phyloP scores from a whole-genome alignment of 139 green algal genomes.

The Auxenochlorella pyrenoidosa region DNA sequence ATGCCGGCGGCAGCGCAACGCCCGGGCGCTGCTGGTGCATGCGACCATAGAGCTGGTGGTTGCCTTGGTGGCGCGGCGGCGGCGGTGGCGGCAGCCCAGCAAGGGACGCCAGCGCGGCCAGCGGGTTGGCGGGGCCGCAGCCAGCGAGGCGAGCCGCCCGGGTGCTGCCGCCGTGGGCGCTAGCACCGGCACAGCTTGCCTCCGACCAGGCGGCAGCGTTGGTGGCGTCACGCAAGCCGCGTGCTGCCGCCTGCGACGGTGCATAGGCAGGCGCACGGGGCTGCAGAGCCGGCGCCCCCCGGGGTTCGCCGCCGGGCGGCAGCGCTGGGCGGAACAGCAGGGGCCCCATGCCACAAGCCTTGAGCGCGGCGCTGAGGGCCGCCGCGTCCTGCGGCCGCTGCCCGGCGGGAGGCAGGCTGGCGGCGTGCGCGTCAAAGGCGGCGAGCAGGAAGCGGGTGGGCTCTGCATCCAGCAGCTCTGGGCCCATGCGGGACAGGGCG shows the following conservation, averaged over 20 bases:
- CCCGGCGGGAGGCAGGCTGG: background rate
- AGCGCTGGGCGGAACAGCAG: background rate
- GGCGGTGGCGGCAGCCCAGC: background rate
- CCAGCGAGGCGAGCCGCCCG: background rate
- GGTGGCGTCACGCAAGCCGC: constrained; percentile 7
- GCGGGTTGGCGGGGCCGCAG: background rate
- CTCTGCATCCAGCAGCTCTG: background rate
- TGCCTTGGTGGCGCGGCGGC: background rate
- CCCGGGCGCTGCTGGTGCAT: background rate
- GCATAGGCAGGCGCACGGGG: background rate
- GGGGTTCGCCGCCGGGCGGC: background rate
- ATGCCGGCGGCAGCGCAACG: too few species aligned
- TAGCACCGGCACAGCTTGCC: background rate
- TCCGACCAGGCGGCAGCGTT: background rate
- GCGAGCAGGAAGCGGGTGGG: background rate
- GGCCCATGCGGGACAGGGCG: background rate
- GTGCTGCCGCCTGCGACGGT: background rate
- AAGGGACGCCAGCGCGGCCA: background rate
- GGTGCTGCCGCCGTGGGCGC: background rate
- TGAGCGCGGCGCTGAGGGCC: background rate
- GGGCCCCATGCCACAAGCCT: background rate
- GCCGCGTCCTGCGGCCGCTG: background rate
- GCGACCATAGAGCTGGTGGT: background rate
- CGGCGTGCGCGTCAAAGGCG: constrained; percentile 9
- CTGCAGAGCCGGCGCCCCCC: too few species aligned